phyloP scores from a whole-genome alignment of 2,329 filamentous ascomycete species.

The Eutypella sp. region DNA sequence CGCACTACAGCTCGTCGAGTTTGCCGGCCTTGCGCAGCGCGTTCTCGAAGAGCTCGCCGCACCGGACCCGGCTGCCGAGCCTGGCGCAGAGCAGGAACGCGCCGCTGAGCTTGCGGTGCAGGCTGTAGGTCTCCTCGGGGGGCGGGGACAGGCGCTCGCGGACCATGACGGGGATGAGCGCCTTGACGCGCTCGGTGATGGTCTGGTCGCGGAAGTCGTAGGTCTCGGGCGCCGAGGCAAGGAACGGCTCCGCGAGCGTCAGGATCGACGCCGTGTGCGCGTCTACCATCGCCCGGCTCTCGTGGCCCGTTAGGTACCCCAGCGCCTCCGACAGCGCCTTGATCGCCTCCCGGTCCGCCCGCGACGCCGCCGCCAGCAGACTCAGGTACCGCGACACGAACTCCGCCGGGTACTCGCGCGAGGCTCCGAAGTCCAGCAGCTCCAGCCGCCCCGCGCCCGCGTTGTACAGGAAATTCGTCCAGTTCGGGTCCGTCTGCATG shows the following conservation, averaged over 20 bases:
- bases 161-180: conserved; percentile 88
- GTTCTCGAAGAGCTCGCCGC: conserved; percentile 71
- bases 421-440: conserved; percentile 92
- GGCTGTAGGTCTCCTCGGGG: conserved; percentile 93
- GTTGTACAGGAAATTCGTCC: conserved; percentile 98
- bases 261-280: conserved; percentile 86
- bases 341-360: conserved; percentile 59
- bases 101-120: conserved; percentile 92
- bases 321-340: conserved; percentile 66
- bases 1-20: conserved; percentile 7
- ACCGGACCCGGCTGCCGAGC: conserved; percentile 76
- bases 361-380: conserved; percentile 75
- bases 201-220: conserved; percentile 95
- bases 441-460: conserved; percentile 66
- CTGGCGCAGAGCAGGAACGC: conserved; percentile 89
- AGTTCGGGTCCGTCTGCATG: conserved; percentile 99
- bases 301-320: conserved; percentile 88
- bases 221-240: conserved; percentile 66
- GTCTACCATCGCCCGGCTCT: conserved; percentile 79
- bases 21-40: conserved; percentile 37
- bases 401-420: conserved; percentile 71
- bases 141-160: conserved; percentile 82
- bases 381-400: conserved; percentile 79
- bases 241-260: conserved; percentile 89
- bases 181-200: conserved; percentile 88